Percentiles rank a stretch among this genome's conserved stretches.
Evolutionary conservation across 73 alveolate species (phyloP).

Genomic region (Paramecium caudatum): DNA sequence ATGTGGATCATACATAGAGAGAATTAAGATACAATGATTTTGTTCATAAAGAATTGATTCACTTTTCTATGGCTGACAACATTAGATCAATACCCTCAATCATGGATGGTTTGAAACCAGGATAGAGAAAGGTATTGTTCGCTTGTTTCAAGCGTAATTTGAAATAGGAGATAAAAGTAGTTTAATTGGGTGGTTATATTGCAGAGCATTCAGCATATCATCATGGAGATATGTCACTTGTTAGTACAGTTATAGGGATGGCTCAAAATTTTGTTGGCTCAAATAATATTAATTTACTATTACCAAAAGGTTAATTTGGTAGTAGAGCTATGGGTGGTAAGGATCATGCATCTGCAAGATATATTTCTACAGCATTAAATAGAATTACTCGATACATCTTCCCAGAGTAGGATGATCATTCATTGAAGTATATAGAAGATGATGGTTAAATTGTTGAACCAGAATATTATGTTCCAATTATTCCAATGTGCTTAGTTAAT

Average conservation of each 20-base stretch:
- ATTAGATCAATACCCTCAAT: slow-evolving; percentile 98
- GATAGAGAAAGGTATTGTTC: slow-evolving; percentile 98
- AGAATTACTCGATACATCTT: slow-evolving; percentile 93
- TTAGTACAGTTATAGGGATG: slow-evolving; percentile 97
- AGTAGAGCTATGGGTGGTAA: slow-evolving; percentile 99
- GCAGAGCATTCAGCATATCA: slow-evolving; percentile 99
- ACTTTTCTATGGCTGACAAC: slow-evolving; percentile 94
- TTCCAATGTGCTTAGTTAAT: slow-evolving; percentile 98
- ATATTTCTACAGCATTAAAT: slow-evolving; percentile 96
- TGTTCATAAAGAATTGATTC: slow-evolving; percentile 96
- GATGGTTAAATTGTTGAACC: slow-evolving; percentile 99
- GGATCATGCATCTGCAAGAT: slow-evolving; percentile 99
- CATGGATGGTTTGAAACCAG: slow-evolving; percentile 99
- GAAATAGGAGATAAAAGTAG: slow-evolving; percentile 98
- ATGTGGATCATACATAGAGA: slow-evolving; percentile 89
- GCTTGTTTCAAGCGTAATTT: slow-evolving; percentile 98
- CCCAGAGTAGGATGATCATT: slow-evolving; percentile 97
- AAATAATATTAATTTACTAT: slow-evolving; percentile 94
- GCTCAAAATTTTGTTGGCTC: slow-evolving; percentile 99
- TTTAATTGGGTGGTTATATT: slow-evolving; percentile 99
- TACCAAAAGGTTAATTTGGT: slow-evolving; percentile 99
- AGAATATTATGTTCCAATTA: slow-evolving; percentile 98
- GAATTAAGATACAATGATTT: slow-evolving; percentile 81
- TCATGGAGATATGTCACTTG: slow-evolving; percentile 99
- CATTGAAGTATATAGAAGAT: slow-evolving; percentile 97